Conservation (phyloP, 257 asterid species). For the Agastache rugosa region DNA sequence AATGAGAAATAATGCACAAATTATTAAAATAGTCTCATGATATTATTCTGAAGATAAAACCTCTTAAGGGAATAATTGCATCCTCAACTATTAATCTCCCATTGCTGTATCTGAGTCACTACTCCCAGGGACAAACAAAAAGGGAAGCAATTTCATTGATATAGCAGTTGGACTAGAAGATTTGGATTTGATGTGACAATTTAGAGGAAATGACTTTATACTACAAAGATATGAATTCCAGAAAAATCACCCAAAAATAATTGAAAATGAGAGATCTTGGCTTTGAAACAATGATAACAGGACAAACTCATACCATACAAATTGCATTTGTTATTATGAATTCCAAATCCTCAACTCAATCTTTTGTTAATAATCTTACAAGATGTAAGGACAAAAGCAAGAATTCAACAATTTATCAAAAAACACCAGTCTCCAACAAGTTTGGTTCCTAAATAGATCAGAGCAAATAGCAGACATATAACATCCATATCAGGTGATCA, state of each 20-base stretch:
- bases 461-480: slow-evolving; percentile 9
- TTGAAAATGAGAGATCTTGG: background rate
- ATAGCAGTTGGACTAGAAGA: slow-evolving; percentile 11
- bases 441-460: background rate
- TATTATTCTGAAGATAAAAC: slow-evolving; percentile 5
- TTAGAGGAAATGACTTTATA: slow-evolving; percentile 11
- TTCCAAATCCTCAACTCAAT: background rate
- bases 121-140: slow-evolving; percentile 12
- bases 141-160: slow-evolving; percentile 6
- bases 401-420: background rate
- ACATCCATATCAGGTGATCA: slow-evolving; percentile 16
- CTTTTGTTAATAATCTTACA: background rate
- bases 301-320: slow-evolving; percentile 21
- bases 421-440: slow-evolving; percentile 7
- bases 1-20: background rate
- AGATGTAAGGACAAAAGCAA: slow-evolving; percentile 3
- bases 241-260: background rate
- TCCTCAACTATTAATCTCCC: background rate
- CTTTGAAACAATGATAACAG: background rate
- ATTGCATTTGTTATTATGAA: slow-evolving; percentile 1
- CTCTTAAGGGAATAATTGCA: slow-evolving; percentile 9
- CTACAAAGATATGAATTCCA: background rate
- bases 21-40: background rate
- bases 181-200: background rate
- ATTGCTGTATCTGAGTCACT: background rate